Conservation (phyloP, 352 stramenopile species). For the Pythium rhizo-oryzae region DNA sequence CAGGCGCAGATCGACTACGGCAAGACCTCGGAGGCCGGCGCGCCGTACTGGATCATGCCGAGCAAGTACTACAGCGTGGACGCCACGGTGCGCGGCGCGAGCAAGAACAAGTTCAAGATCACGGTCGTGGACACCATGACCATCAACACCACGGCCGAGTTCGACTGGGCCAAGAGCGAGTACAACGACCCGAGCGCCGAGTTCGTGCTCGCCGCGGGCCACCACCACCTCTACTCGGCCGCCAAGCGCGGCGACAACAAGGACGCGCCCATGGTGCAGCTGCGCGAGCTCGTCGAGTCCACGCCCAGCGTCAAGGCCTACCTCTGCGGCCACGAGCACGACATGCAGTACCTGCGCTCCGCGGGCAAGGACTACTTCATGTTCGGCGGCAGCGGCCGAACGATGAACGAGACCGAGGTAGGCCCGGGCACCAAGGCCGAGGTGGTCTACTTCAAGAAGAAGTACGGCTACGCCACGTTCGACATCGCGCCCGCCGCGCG, state of each 20-base stretch:
- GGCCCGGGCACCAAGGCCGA: slow-evolving; percentile 34
- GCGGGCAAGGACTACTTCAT: slow-evolving; percentile 41
- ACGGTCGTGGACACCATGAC: slow-evolving; percentile 39
- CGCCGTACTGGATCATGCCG: slow-evolving; percentile 46
- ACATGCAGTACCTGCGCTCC: slow-evolving; percentile 43
- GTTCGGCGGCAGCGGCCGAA: slow-evolving; percentile 39
- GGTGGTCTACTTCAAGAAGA: slow-evolving; percentile 37
- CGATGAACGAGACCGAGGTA: slow-evolving; percentile 33
- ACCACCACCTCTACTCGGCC: slow-evolving; percentile 42
- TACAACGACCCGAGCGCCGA: slow-evolving; percentile 28
- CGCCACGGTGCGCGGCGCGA: slow-evolving; percentile 18
- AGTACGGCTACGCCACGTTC: slow-evolving; percentile 42
- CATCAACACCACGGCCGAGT: slow-evolving; percentile 28
- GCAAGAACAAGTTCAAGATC: slow-evolving; percentile 38
- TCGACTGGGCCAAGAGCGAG: slow-evolving; percentile 34
- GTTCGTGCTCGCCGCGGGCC: slow-evolving; percentile 34
- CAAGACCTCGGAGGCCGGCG: slow-evolving; percentile 20
- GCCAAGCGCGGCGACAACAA: slow-evolving; percentile 37
- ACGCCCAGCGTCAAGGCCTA: slow-evolving; percentile 38
- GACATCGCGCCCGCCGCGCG: slow-evolving; percentile 32
- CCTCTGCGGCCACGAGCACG: slow-evolving; percentile 45
- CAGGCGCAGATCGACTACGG: slow-evolving; percentile 39
- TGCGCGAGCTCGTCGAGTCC: slow-evolving; percentile 29
- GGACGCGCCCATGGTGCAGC: slow-evolving; percentile 33
- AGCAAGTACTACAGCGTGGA: slow-evolving; percentile 42